phyloP scores from a whole-genome alignment of 495 filamentous ascomycete species.

The Staphylotrichum tortipilum region DNA sequence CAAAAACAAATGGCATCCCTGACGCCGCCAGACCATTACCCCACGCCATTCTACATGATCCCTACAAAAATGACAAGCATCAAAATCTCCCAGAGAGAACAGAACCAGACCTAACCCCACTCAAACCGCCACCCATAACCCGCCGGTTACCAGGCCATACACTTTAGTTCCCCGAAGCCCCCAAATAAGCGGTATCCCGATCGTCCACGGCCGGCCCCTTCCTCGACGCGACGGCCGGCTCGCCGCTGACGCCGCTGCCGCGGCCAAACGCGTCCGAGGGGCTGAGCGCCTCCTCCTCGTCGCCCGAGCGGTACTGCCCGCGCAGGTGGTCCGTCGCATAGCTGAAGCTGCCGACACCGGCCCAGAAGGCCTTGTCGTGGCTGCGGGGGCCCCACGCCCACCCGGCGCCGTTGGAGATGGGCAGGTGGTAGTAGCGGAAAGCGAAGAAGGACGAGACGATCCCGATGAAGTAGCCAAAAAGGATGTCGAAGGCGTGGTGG shows the following conservation, averaged over 20 bases:
- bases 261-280: slow-evolving; percentile 6
- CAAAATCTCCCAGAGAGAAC: neutral
- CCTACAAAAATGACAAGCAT: too few species aligned
- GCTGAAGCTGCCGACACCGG: slow-evolving; percentile 49
- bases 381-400: slow-evolving; percentile 50
- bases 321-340: slow-evolving; percentile 35
- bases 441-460: slow-evolving; percentile 37
- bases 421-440: slow-evolving; percentile 54
- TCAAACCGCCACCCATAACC: neutral
- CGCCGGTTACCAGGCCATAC: neutral
- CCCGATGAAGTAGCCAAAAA: slow-evolving; percentile 67
- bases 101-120: neutral
- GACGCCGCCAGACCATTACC: neutral
- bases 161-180: slow-evolving; percentile 1
- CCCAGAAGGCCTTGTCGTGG: slow-evolving; percentile 49
- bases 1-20: neutral
- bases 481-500: slow-evolving; percentile 83
- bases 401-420: slow-evolving; percentile 51
- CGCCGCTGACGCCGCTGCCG: slow-evolving; percentile 12
- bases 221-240: neutral
- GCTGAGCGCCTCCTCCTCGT: slow-evolving; percentile 27
- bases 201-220: slow-evolving; percentile 9
- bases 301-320: slow-evolving; percentile 25
- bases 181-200: slow-evolving; percentile 6
- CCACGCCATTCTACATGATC: too few species aligned